Conservation (phyloP, 176 grass and related monocot genomes). For the Guadua angustifolia region DNA sequence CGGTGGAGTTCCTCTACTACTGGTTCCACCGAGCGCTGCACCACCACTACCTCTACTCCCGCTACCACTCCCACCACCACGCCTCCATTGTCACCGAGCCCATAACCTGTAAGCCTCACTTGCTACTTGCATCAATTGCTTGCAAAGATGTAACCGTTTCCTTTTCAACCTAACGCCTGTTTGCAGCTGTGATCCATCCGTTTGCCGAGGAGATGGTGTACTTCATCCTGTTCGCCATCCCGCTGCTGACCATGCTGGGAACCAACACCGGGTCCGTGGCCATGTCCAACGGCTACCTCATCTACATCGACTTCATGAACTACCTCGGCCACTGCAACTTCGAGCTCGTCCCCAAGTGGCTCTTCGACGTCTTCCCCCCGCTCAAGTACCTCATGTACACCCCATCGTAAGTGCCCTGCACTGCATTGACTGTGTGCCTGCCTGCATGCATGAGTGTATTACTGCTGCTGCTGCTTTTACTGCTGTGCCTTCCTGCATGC, state of each 20-base stretch:
- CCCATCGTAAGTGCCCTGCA: slow-evolving; percentile 65
- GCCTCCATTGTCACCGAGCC: slow-evolving; percentile 76
- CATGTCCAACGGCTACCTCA: slow-evolving; percentile 42
- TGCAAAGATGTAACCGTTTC: not conserved
- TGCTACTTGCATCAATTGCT: too few species aligned
- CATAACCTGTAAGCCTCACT: slow-evolving; percentile 53
- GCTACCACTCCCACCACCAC: slow-evolving; percentile 74
- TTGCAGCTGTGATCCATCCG: slow-evolving; percentile 80
- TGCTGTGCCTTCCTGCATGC: not conserved
- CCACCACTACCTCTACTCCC: slow-evolving; percentile 74
- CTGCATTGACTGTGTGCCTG: too few species aligned
- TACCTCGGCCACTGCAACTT: slow-evolving; percentile 94
- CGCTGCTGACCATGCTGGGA: slow-evolving; percentile 42
- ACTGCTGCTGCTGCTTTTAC: too few species aligned
- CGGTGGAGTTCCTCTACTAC: slow-evolving; percentile 84
- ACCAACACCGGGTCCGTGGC: slow-evolving; percentile 50
- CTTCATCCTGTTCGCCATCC: slow-evolving; percentile 71
- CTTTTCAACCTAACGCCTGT: not conserved
- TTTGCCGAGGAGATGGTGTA: slow-evolving; percentile 84
- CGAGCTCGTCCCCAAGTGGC: slow-evolving; percentile 69
- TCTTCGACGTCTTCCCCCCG: slow-evolving; percentile 69
- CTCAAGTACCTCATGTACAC: slow-evolving; percentile 96
- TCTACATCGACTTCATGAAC: slow-evolving; percentile 96
- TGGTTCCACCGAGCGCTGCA: slow-evolving; percentile 79
- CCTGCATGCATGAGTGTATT: too few species aligned